Base-by-base conservation (phyloP, 148 eudicot species). In the Mesembryanthemum crystallinum region DNA sequence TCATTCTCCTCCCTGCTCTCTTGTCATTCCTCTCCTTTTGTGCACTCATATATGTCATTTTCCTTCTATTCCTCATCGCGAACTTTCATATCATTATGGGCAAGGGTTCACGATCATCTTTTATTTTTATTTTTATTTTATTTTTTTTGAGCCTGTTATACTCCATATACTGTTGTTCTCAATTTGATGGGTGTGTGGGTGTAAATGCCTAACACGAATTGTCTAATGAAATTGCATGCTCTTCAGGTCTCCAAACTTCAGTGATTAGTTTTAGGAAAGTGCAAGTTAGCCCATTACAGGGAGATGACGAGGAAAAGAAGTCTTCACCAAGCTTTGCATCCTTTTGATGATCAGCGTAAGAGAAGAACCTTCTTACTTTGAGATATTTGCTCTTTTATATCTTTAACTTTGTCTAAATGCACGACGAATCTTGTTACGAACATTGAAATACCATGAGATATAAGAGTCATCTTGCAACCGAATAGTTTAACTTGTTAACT, bases 341-440 rank as follows among this genome's bases (percentile, higher is more conserved):
- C 87, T 62, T 84, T 84, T 17, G 80, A 81, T 64, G 87, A 81
- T 11, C 70, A 78, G 45, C 84, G 87, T 84, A 76, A 81, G 87
- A 61, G 63, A 61, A 27, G 30, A 30, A 28, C 45, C 47, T 25
- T 69, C 30, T 8, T 33, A 43, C 62, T 51, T 20, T 29, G 14
- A 47, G 11, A 60, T 32, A 32, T 37, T 60, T 24, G 13, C 2
- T n/a, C 42, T 64, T 33, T 4, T 18, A 32, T 18, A 23, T 15
- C 3, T 10, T n/a, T 30, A 17, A 52, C 1, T 21, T 7, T 35
- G 39, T 57, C 61, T 21, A 5, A 57, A n/a, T n/a, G 10, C 10
- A 57, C 10, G 11, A 1, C n/a, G 61, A 21, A 5, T 57, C n/a
- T 7, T n/a, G 27, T 57, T 57, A 57, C 27, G 10, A n/a, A 57